These are phyloP conservation scores for Insectozyma bohioensis DNA, from an alignment of 1,139 yeast genomes.

Conservation along the genomic window DNA sequence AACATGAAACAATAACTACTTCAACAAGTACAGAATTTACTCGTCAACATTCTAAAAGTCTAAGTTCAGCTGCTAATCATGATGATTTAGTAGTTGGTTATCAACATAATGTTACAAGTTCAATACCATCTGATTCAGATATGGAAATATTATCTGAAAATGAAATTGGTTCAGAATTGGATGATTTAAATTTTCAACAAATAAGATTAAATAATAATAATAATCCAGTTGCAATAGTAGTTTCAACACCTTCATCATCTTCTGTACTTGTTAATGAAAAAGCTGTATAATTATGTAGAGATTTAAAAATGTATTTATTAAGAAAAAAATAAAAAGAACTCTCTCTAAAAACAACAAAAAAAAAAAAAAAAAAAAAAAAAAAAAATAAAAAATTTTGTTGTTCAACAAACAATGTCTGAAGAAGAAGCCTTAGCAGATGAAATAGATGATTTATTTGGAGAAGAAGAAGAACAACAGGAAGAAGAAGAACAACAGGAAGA, in stretches of 20 bases:
- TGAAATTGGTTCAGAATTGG: constrained; percentile 16
- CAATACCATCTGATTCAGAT: constrained; percentile 28
- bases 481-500: constrained; percentile 22
- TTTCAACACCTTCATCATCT: constrained; percentile 25
- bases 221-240: constrained; percentile 19
- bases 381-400: no score
- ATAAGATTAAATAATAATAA: constrained; percentile 8
- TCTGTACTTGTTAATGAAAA: constrained; percentile 13
- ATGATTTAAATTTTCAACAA: constrained; percentile 14
- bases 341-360: no score
- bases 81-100: constrained; percentile 29
- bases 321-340: no score
- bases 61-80: constrained; percentile 8
- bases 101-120: constrained; percentile 21
- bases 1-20: constrained; percentile 19
- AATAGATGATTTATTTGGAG: constrained; percentile 52
- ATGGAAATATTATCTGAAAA: constrained; percentile 31
- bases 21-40: constrained; percentile 19
- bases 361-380: no score
- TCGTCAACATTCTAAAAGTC: constrained; percentile 11
- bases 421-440: constrained; percentile 24
- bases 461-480: constrained; percentile 29
- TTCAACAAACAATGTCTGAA: constrained; percentile 11
- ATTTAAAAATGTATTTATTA: constrained; percentile 1
- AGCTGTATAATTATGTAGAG: constrained; percentile 2